Evolutionary conservation across 129 eudicot genomes (phyloP).

Genomic region (Tanacetum coccineum): DNA sequence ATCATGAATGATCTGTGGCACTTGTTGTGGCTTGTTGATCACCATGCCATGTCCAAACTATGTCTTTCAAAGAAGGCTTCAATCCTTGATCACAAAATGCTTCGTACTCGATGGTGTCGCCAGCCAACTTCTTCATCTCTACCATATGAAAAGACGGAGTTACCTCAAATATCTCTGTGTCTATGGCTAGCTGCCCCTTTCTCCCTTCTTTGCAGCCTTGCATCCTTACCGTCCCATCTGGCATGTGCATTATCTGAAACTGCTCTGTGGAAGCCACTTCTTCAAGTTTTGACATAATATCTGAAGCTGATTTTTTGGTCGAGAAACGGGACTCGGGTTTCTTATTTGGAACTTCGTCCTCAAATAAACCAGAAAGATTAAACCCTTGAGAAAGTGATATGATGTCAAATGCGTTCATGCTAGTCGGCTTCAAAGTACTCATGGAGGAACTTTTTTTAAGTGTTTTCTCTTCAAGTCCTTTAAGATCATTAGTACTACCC

Average conservation of each 20-base stretch:
- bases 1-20: constrained; percentile 20
- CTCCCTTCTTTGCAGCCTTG: constrained; percentile 59
- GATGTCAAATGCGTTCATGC: constrained; percentile 80
- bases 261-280: constrained; percentile 51
- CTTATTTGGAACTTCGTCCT: constrained; percentile 19
- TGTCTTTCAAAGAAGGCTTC: constrained; percentile 69
- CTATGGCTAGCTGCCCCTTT: constrained; percentile 59
- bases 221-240: constrained; percentile 54
- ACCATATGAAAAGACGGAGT: constrained; percentile 69
- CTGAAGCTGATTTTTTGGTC: constrained; percentile 43
- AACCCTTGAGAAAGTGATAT: constrained; percentile 65
- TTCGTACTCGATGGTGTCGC: constrained; percentile 68
- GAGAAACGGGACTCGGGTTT: constrained; percentile 55
- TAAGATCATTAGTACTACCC: constrained; percentile 27
- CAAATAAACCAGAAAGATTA: constrained; percentile 63
- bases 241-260: constrained; percentile 46
- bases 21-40: constrained; percentile 29
- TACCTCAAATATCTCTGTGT: constrained; percentile 74
- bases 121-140: constrained; percentile 65
- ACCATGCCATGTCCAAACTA: constrained; percentile 72
- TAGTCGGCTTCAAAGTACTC: constrained; percentile 39
- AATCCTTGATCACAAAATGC: constrained; percentile 55
- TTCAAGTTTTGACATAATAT: constrained; percentile 58
- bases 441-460: neutral
- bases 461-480: constrained; percentile 27